These are phyloP conservation scores for Niebla homalea DNA, from an alignment of 495 filamentous ascomycete species.

Conservation along the genomic window DNA sequence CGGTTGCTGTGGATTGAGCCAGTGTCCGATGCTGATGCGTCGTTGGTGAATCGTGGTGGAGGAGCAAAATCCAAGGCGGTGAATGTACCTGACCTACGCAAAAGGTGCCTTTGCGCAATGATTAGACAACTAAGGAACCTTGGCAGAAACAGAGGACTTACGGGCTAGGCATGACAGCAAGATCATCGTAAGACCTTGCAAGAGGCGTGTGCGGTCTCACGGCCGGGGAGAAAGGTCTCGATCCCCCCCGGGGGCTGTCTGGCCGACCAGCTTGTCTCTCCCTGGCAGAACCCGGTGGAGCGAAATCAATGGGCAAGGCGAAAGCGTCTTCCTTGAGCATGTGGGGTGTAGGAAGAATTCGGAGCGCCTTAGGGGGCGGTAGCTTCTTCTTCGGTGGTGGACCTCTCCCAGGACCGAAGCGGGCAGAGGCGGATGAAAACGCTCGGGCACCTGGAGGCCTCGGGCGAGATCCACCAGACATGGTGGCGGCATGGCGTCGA, in stretches of 20 bases:
- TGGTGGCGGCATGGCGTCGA: conserved; percentile 36
- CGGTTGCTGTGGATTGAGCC: conserved; percentile 81
- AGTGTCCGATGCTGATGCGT: conserved; percentile 61
- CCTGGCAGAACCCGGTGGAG: conserved; percentile 57
- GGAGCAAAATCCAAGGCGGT: conserved; percentile 93
- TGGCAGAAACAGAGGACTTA: conserved; percentile 40
- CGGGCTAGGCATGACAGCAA: conserved; percentile 76
- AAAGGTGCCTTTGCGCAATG: conserved; percentile 47
- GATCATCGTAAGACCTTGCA: conserved; percentile 74
- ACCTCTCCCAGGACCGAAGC: conserved; percentile 29
- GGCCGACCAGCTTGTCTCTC: conserved; percentile 61
- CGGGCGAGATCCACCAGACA: conserved; percentile 34
- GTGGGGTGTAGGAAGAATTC: conserved; percentile 70
- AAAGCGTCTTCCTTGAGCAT: conserved; percentile 77
- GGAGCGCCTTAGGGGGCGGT: conserved; percentile 58
- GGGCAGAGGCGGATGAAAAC: conserved; percentile 54
- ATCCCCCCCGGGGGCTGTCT: conserved; percentile 66
- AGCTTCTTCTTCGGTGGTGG: conserved; percentile 39
- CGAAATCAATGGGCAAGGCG: conserved; percentile 69
- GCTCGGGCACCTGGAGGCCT: conserved; percentile 43
- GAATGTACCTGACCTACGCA: conserved; percentile 82
- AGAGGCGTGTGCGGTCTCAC: conserved; percentile 63
- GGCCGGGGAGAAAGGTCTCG: conserved; percentile 56
- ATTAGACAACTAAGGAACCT: conserved; percentile 14
- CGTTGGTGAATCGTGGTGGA: conserved; percentile 67